Evolutionary conservation across 2,329 filamentous ascomycete genomes (phyloP), one percentile per base, ranked within the genome.

Genomic region (Diaporthe vaccinii): DNA sequence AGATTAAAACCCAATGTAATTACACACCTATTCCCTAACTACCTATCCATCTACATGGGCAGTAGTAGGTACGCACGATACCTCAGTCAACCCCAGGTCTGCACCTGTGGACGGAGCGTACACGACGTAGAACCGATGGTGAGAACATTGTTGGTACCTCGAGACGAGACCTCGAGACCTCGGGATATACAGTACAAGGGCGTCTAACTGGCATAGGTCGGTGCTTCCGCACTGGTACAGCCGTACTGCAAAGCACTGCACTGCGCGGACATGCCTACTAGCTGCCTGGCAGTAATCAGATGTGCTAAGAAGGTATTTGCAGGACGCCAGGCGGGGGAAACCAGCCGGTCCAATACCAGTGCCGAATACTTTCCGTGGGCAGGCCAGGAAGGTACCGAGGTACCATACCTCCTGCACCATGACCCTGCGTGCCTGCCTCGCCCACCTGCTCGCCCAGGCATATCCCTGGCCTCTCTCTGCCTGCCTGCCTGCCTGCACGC

Each of bases 261-360:
- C 57, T 17, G 28, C 53, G 14, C 15, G 10, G 53, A 34, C 25
- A 17, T 57, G 17, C 53, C 25, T 31, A 4, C 15, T 57, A 57
- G 53, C 53, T 31, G 28, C 53, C 53, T 57, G 25, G 25, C 15
- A 17, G 51, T 28, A 55, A 31, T 28, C 58, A 28, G n/a, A 44
- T 20, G 58, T n/a, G 36, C 58, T 68, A 53, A 41, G 65, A 49
- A 65, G 41, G 41, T 20, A 65, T 65, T 53, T 69, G 65, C 65
- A 69, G 65, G 65, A 69, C 49, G 65, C 65, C 65, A 51, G 65
- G 65, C 65, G 49, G 65, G 65, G 65, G 65, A 69, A 4, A 69
- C 65, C 39, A 69, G 46, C 65, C 65, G 65, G 39, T 22, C 46
- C 65, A 69, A 55, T 53, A 31, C 44, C n/a, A 46, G 8, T 22